phyloP scores from a whole-genome alignment of 805 yeast species.

The Zygosaccharomyces bailii region DNA sequence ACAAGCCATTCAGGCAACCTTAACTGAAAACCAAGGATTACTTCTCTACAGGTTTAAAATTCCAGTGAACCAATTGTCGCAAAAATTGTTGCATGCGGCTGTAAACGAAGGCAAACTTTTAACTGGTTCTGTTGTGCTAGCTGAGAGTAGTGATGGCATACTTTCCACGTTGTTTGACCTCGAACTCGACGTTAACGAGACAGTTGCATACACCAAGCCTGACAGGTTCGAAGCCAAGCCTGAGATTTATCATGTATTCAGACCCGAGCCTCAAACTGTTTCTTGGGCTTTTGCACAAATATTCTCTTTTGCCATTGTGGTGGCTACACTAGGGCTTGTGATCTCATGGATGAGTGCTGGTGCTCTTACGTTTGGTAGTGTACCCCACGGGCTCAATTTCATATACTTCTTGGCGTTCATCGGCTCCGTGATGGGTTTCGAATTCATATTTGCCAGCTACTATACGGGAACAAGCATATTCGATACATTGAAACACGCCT shows the following conservation, averaged over 20 bases:
- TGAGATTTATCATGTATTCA: slow-evolving; percentile 64
- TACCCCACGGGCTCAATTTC: slow-evolving; percentile 27
- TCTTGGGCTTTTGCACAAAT: slow-evolving; percentile 48
- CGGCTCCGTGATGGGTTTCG: slow-evolving; percentile 30
- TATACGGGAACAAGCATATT: slow-evolving; percentile 35
- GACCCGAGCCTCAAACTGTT: slow-evolving; percentile 50
- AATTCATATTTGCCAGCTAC: slow-evolving; percentile 30
- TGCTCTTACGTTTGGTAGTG: slow-evolving; percentile 26
- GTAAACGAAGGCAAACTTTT: slow-evolving; percentile 15
- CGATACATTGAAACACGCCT: slow-evolving; percentile 27
- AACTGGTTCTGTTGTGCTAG: slow-evolving; percentile 25
- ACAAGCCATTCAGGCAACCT: slow-evolving; percentile 18
- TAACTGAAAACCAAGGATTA: slow-evolving; percentile 19
- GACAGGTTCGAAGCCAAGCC: slow-evolving; percentile 45
- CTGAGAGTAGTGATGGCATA: slow-evolving; percentile 14
- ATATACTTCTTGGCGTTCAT: slow-evolving; percentile 26
- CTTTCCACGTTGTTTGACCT: slow-evolving; percentile 23
- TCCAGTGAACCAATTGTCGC: slow-evolving; percentile 21
- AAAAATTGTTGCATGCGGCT: slow-evolving; percentile 24
- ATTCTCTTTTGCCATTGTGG: slow-evolving; percentile 46
- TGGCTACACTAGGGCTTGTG: slow-evolving; percentile 42
- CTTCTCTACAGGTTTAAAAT: slow-evolving; percentile 18
- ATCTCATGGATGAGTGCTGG: slow-evolving; percentile 41
- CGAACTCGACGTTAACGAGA: slow-evolving; percentile 9
- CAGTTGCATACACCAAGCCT: slow-evolving; percentile 18